Conservation (phyloP, 2,329 filamentous ascomycete species). For the Fusarium kyushuense region DNA sequence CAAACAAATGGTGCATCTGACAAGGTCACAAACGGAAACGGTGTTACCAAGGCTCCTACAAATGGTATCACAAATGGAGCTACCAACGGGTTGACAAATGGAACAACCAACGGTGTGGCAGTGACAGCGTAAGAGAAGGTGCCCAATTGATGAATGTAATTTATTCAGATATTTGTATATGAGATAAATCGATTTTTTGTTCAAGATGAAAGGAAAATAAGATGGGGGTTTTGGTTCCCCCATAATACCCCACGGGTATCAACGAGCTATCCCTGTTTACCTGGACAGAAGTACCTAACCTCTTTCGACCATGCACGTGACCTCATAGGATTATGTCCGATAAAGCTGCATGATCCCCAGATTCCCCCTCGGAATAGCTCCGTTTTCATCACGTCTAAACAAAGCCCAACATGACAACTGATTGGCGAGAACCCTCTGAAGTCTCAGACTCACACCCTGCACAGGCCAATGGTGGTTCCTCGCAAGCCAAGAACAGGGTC, state of each 20-base stretch:
- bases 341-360: slow-evolving; percentile 3
- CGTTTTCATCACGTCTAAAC: background rate
- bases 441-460: slow-evolving; percentile 7
- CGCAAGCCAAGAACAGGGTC: slow-evolving; percentile 19
- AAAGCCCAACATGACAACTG: slow-evolving; percentile 12
- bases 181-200: background rate
- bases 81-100: background rate
- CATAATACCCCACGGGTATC: too few relatives aligned
- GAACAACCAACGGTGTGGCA: background rate
- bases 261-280: too few relatives aligned
- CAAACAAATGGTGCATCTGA: background rate
- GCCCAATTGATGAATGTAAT: background rate
- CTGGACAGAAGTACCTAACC: too few relatives aligned
- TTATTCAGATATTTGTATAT: background rate
- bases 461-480: slow-evolving; percentile 3
- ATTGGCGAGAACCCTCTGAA: slow-evolving; percentile 16
- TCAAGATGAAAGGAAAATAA: too few relatives aligned
- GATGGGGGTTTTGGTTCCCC: too few relatives aligned
- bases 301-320: slow-evolving; percentile 18
- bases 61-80: background rate
- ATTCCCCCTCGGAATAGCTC: slow-evolving; percentile 6
- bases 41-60: background rate
- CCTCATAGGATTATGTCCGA: slow-evolving; percentile 5
- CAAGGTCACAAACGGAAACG: slow-evolving; percentile 2
- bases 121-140: background rate